Evolutionary conservation across 768 basidiomycete genomes (phyloP).

Genomic region (Inosperma sp.): DNA sequence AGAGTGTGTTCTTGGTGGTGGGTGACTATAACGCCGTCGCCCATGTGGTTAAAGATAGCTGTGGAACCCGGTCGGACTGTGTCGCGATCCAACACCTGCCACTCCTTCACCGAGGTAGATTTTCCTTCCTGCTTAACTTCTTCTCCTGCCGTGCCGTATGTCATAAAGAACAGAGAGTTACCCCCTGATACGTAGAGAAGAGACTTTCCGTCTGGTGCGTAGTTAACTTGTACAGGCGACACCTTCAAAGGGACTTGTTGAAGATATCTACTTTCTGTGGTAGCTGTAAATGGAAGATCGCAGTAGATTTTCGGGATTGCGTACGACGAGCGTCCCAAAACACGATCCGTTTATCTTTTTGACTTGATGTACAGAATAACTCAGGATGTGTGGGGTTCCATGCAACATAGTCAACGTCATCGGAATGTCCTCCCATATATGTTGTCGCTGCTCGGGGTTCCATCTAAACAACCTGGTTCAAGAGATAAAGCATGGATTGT

Average conservation of each 20-base stretch:
- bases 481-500: not conserved
- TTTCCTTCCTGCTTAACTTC: slow-evolving; percentile 27
- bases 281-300: not conserved
- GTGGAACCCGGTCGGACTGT: slow-evolving; percentile 45
- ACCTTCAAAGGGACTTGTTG: slow-evolving; percentile 58
- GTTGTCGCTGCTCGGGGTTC: slow-evolving; percentile 61
- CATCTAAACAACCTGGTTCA: slow-evolving; percentile 41
- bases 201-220: slow-evolving; percentile 67
- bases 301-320: slow-evolving; percentile 18
- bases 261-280: slow-evolving; percentile 60
- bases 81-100: slow-evolving; percentile 48
- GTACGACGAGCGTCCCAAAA: slow-evolving; percentile 85
- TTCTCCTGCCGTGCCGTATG: slow-evolving; percentile 28
- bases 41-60: slow-evolving; percentile 71
- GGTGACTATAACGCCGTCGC: slow-evolving; percentile 66
- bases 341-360: slow-evolving; percentile 67
- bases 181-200: slow-evolving; percentile 59
- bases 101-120: slow-evolving; percentile 38
- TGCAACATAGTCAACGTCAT: slow-evolving; percentile 76
- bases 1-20: slow-evolving; percentile 61
- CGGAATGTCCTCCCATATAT: slow-evolving; percentile 67
- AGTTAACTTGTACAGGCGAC: slow-evolving; percentile 61
- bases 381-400: slow-evolving; percentile 88
- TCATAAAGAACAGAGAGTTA: slow-evolving; percentile 59
- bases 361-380: slow-evolving; percentile 74